A percentile compares a stretch with the other conserved stretches of the same genome.
phyloP scores from a whole-genome alignment of 2,329 filamentous ascomycete genomes.

The Trichothecium roseum region DNA sequence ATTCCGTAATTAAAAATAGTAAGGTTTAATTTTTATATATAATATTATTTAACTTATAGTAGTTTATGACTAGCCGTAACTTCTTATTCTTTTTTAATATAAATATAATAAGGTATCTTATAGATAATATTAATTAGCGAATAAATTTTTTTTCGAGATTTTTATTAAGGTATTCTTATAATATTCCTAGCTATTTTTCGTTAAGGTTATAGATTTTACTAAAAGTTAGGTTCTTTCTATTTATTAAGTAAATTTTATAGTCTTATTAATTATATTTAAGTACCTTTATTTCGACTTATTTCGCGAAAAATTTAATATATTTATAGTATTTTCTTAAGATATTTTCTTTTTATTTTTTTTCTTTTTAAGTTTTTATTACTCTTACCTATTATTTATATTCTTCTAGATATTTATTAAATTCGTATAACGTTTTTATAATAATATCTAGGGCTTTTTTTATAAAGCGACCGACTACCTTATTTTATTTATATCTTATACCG shows the following conservation, averaged over 20 bases:
- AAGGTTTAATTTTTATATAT: slow-evolving; percentile 14
- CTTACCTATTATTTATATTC: slow-evolving; percentile 5
- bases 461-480: too few relatives aligned
- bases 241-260: slow-evolving; percentile 6
- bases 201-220: slow-evolving; percentile 9
- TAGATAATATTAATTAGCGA: slow-evolving; percentile 3
- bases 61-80: slow-evolving; percentile 15
- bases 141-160: slow-evolving; percentile 10
- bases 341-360: slow-evolving; percentile 6
- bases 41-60: slow-evolving; percentile 14
- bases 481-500: too few relatives aligned
- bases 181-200: slow-evolving; percentile 2
- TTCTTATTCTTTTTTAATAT: slow-evolving; percentile 11
- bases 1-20: slow-evolving; percentile 14
- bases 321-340: slow-evolving; percentile 7
- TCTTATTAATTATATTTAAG: slow-evolving; percentile 7
- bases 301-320: slow-evolving; percentile 9
- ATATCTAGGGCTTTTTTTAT: slow-evolving; percentile 3
- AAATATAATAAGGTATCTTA: slow-evolving; percentile 9
- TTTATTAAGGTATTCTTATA: slow-evolving; percentile 3
- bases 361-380: too few relatives aligned
- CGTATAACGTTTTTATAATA: slow-evolving; percentile 3
- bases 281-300: slow-evolving; percentile 7
- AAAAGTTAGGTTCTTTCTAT: slow-evolving; percentile 2
- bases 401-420: slow-evolving; percentile 4